Percentiles rank a stretch among this genome's conserved stretches.
Conservation (phyloP, 169 alveolate species). For the Pseudocohnilembus persalinus region DNA sequence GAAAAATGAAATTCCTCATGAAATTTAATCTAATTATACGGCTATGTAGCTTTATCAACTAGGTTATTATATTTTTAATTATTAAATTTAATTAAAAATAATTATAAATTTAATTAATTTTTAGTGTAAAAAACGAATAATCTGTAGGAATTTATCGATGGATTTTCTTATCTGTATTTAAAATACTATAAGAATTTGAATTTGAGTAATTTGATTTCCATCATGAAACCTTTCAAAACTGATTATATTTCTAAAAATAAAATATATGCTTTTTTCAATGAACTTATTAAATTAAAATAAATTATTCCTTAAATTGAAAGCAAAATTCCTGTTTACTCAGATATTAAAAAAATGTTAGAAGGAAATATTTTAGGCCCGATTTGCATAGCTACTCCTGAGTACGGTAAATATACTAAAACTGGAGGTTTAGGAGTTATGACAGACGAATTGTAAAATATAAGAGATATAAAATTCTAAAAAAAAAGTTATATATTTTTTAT, state of each 20-base stretch:
- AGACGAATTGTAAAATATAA: constrained; percentile 71
- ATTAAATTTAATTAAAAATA: no score
- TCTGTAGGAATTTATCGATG: constrained; percentile 44
- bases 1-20: neutral
- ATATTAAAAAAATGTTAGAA: constrained; percentile 52
- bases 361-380: constrained; percentile 83
- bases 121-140: neutral
- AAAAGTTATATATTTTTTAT: no score
- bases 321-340: constrained; percentile 35
- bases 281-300: constrained; percentile 24
- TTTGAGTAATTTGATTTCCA: constrained; percentile 24
- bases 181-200: constrained; percentile 27
- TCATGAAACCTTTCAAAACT: constrained; percentile 30
- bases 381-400: constrained; percentile 87
- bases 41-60: constrained; percentile 29
- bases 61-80: neutral
- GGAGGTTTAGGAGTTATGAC: constrained; percentile 95
- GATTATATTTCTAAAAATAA: constrained; percentile 31
- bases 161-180: constrained; percentile 34
- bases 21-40: constrained; percentile 35
- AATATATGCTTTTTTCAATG: constrained; percentile 43
- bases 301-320: constrained; percentile 14
- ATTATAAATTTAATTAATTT: no score
- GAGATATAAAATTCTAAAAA: no score
- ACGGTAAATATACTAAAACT: constrained; percentile 89